Evolutionary conservation across 371 early-diverging fungal genomes (phyloP).

Genomic region (Mucor piriformis): DNA sequence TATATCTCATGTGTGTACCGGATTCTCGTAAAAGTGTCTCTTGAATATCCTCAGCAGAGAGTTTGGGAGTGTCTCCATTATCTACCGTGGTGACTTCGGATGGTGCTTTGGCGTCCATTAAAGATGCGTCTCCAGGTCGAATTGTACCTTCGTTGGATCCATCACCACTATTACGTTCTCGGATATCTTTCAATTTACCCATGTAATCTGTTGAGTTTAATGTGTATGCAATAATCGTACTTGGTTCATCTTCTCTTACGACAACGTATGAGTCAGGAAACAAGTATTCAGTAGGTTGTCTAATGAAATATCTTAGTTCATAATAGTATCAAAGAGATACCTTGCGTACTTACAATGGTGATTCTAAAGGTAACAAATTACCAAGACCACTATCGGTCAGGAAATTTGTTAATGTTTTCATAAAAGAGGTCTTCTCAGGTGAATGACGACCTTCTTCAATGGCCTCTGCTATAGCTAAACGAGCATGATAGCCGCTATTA

Average conservation of each 20-base stretch:
- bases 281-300: slow-evolving; percentile 80
- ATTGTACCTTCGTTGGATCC: slow-evolving; percentile 21
- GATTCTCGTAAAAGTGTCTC: slow-evolving; percentile 69
- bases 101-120: slow-evolving; percentile 2
- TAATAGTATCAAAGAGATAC: slow-evolving; percentile 11
- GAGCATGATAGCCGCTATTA: background rate
- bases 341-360: slow-evolving; percentile 63
- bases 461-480: background rate
- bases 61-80: background rate
- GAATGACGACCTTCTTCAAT: slow-evolving; percentile 26
- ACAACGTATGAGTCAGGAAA: slow-evolving; percentile 86
- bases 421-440: slow-evolving; percentile 61
- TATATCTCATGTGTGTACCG: slow-evolving; percentile 72
- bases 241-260: slow-evolving; percentile 92
- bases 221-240: slow-evolving; percentile 92
- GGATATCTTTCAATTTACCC: slow-evolving; percentile 45
- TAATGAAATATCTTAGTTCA: slow-evolving; percentile 10
- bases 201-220: slow-evolving; percentile 61
- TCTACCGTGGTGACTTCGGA: slow-evolving; percentile 13
- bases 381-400: slow-evolving; percentile 68
- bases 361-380: slow-evolving; percentile 71
- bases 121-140: slow-evolving; percentile 1
- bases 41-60: slow-evolving; percentile 40
- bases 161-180: slow-evolving; percentile 26
- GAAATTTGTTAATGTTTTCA: slow-evolving; percentile 80